Percentiles rank a stretch among this genome's conserved stretches.
Conservation (phyloP, 1,139 yeast species). For the Debaryomyces nepalensis region DNA sequence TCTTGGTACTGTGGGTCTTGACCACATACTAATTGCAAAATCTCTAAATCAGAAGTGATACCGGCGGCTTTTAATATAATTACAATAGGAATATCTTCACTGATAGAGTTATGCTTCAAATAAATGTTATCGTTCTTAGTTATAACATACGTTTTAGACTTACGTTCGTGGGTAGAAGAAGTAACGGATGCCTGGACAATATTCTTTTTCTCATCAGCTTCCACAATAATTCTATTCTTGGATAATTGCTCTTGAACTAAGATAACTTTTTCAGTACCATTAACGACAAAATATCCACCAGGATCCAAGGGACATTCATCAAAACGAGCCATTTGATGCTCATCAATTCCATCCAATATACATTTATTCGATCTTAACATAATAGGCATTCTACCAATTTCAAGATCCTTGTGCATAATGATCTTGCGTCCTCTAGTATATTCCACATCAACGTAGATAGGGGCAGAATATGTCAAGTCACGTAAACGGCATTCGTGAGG, state of each 20-base stretch:
- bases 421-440: constrained; percentile 93
- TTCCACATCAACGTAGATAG: constrained; percentile 95
- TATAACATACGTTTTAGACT: constrained; percentile 93
- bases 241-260: constrained; percentile 96
- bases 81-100: constrained; percentile 95
- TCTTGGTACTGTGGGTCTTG: constrained; percentile 87
- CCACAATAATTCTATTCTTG: constrained; percentile 96
- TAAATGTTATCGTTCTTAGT: constrained; percentile 89
- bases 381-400: constrained; percentile 97
- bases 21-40: constrained; percentile 93
- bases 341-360: constrained; percentile 77
- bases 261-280: constrained; percentile 97
- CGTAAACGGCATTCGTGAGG: constrained; percentile 97
- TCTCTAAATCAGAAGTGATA: constrained; percentile 87
- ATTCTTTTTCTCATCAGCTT: constrained; percentile 92
- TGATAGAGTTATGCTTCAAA: constrained; percentile 90
- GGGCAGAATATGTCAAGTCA: constrained; percentile 95
- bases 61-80: constrained; percentile 96
- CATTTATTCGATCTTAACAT: constrained; percentile 95
- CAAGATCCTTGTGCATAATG: constrained; percentile 86
- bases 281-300: constrained; percentile 97
- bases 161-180: constrained; percentile 96
- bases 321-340: constrained; percentile 80
- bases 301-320: constrained; percentile 98
- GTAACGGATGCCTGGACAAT: constrained; percentile 98